These are phyloP conservation scores for Talaromyces liani DNA, from an alignment of 495 filamentous ascomycete species.

Conservation along the genomic window DNA sequence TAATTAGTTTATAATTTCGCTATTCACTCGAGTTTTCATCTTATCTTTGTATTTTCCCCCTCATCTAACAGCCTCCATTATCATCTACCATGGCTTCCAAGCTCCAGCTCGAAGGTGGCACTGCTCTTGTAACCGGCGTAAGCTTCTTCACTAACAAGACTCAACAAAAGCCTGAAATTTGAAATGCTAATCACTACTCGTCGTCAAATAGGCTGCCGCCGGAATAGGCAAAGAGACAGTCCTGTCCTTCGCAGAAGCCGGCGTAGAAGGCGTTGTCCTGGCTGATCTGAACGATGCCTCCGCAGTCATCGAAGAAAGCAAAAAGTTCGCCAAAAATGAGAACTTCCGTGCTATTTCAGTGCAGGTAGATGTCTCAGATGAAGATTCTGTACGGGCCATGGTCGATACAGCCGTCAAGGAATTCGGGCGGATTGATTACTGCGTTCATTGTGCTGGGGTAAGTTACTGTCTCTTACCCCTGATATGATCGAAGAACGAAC, in stretches of 20 bases:
- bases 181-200: background rate
- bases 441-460: constrained; percentile 26
- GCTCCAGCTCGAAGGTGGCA: background rate
- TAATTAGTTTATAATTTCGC: too few species aligned
- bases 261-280: constrained; percentile 13
- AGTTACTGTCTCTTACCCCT: background rate
- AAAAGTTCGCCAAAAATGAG: constrained; percentile 14
- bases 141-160: background rate
- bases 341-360: constrained; percentile 13
- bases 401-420: constrained; percentile 10
- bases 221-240: constrained; percentile 8
- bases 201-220: background rate
- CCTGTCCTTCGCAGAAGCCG: constrained; percentile 1
- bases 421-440: constrained; percentile 27
- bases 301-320: constrained; percentile 15
- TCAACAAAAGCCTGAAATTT: background rate
- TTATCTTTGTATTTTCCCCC: background rate
- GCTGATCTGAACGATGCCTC: constrained; percentile 19
- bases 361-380: constrained; percentile 19
- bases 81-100: background rate
- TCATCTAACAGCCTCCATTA: background rate
- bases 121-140: background rate
- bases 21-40: too few species aligned
- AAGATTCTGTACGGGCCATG: constrained; percentile 18
- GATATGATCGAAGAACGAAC: background rate